phyloP scores from a whole-genome alignment of 2,329 filamentous ascomycete species.

The Apiospora pterosperma region DNA sequence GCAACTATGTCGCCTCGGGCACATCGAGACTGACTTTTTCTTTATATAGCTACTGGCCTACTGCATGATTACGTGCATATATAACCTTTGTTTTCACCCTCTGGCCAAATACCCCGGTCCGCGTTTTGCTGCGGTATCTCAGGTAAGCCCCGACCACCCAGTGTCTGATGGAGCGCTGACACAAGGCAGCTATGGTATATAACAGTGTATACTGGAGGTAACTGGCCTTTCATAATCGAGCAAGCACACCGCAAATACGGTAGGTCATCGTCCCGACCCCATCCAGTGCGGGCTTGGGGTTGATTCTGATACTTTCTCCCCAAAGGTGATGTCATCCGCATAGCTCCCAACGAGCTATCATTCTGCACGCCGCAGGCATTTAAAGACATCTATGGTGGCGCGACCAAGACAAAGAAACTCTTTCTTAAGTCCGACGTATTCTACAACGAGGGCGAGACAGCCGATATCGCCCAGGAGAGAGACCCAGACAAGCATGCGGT shows the following conservation, averaged over 20 bases:
- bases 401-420: slow-evolving; percentile 15
- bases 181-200: slow-evolving; percentile 14
- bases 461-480: slow-evolving; percentile 13
- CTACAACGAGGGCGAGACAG: slow-evolving; percentile 11
- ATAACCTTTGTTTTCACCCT: slow-evolving; percentile 15
- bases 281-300: no score
- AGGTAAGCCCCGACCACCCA: slow-evolving; percentile 4
- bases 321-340: slow-evolving; percentile 14
- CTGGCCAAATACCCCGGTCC: slow-evolving; percentile 18
- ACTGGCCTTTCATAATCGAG: slow-evolving; percentile 8
- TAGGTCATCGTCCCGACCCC: no score
- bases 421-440: slow-evolving; percentile 15
- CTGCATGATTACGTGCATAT: slow-evolving; percentile 4
- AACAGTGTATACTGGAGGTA: slow-evolving; percentile 7
- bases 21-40: background rate
- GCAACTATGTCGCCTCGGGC: background rate
- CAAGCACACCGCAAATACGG: slow-evolving; percentile 14
- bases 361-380: slow-evolving; percentile 10
- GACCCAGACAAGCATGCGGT: slow-evolving; percentile 17
- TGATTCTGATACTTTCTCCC: background rate
- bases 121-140: slow-evolving; percentile 14
- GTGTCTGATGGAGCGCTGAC: background rate
- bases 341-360: slow-evolving; percentile 18
- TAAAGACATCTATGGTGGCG: slow-evolving; percentile 14
- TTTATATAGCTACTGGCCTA: background rate